A percentile compares a stretch with the other conserved stretches of the same genome.
These are phyloP conservation scores for Cupressus sempervirens DNA, from an alignment of 75 land plant genomes.

Conservation along the genomic window DNA sequence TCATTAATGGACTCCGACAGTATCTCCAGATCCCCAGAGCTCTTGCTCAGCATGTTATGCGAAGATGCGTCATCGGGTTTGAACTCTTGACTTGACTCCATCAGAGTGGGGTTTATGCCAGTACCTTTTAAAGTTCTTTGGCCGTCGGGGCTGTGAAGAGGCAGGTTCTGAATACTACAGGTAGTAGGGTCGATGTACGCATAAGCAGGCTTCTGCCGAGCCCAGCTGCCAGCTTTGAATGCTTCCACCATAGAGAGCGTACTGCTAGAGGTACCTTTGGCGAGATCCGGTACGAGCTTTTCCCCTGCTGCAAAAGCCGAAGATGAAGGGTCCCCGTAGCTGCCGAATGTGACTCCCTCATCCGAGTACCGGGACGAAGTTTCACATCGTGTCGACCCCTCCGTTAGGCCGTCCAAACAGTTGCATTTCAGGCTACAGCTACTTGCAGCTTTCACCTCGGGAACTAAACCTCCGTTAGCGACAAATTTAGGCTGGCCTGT, in stretches of 20 bases:
- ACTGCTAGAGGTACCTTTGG: background rate
- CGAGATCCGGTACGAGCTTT: background rate
- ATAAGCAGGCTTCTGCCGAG: background rate
- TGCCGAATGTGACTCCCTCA: background rate
- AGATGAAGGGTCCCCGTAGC: background rate
- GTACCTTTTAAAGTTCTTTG: background rate
- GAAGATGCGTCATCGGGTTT: constrained; percentile 4
- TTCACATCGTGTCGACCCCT: background rate
- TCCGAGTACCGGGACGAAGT: background rate
- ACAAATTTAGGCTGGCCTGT: background rate
- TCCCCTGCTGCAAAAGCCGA: constrained; percentile 4
- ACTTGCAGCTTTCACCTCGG: background rate
- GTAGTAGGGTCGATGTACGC: background rate
- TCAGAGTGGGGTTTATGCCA: background rate
- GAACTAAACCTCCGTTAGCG: background rate
- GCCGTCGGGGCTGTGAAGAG: background rate
- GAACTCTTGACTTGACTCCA: background rate
- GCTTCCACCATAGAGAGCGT: background rate
- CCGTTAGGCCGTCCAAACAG: background rate
- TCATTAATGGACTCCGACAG: constrained; percentile 10
- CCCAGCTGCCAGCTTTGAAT: background rate
- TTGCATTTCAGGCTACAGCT: background rate
- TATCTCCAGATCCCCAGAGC: background rate
- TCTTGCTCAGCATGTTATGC: background rate
- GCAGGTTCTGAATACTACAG: background rate